Evolutionary conservation across 495 filamentous ascomycete species (phyloP).

Genomic region (Tuber aestivum): DNA sequence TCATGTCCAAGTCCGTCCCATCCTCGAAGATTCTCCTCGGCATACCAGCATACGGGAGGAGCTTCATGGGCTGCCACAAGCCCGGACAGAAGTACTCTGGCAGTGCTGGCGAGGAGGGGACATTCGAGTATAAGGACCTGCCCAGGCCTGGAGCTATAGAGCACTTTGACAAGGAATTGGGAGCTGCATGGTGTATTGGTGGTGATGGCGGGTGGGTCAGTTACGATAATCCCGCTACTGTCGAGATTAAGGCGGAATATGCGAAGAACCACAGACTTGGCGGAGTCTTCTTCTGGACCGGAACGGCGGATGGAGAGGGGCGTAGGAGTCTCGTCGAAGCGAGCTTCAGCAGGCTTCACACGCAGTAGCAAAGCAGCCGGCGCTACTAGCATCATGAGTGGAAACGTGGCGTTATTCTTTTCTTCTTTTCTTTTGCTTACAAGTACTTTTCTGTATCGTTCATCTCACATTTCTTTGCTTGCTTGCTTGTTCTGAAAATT

Average conservation of each 20-base stretch:
- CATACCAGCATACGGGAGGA: conserved; percentile 73
- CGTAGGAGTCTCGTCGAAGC: conserved; percentile 67
- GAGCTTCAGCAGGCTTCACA: conserved; percentile 65
- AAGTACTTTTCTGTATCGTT: neutral
- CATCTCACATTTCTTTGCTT: neutral
- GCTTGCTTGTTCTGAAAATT: conserved; percentile 1
- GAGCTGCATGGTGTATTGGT: conserved; percentile 71
- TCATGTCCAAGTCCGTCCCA: conserved; percentile 61
- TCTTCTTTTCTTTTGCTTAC: neutral
- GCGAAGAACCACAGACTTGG: conserved; percentile 70
- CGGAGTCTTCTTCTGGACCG: conserved; percentile 88
- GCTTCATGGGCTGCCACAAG: conserved; percentile 62
- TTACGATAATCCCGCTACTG: conserved; percentile 79
- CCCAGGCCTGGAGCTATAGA: conserved; percentile 66
- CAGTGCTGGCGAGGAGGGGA: conserved; percentile 67
- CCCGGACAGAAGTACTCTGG: conserved; percentile 60
- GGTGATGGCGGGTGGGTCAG: conserved; percentile 79
- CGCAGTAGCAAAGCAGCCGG: conserved; percentile 9
- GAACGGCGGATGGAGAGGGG: conserved; percentile 66
- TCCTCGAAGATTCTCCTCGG: conserved; percentile 71
- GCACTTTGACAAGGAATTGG: conserved; percentile 58
- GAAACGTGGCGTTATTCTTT: neutral
- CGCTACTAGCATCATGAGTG: neutral
- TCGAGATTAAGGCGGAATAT: conserved; percentile 76
- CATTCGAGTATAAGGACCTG: conserved; percentile 74